Base-by-base conservation (phyloP, 179 eudicot genomes). In the Vitellaria paradoxa region DNA sequence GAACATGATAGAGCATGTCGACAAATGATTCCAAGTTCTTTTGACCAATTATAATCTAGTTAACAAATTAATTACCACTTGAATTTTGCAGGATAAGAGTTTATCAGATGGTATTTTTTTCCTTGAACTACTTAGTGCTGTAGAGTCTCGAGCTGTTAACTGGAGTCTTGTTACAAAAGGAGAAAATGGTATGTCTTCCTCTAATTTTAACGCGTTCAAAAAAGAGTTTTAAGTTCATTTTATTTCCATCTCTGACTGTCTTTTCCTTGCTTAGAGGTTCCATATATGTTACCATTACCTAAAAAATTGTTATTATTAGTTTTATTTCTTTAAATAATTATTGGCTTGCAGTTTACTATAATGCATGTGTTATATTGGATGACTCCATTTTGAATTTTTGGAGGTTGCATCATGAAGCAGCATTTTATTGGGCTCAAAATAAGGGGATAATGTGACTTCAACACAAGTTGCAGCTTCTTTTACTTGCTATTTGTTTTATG, bases 121-220 rank as follows among this genome's bases (percentile, higher is more conserved):
- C 90, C 93, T 94, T 12, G 97, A 94, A 87, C 89, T 94, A 77
- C 96, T 95, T 21, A 89, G 97, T 80, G 95, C 98, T 17, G 97
- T 95, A 68, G 95, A 90, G 76, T 94, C 99, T 71, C 89, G 93
- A 83, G 89, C 88, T 75, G 97, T 95, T 80, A 93, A 93, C 63
- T 95, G 99, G 99, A 88, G 96, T 83, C 98, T 95, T 81, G 99
- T 95, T 60, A 95, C 99, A 9, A 91, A 87, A 86, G 99, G 99
- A 72, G 79, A 82, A 85, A 95, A 67, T 74, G 99, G 99, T 95
- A 89, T 55, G 87, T 70, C 68, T 76, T 81, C 74, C 75, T 55
- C 0, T 37, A 61, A 53, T 37, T 60, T 63, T 50, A 1, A 66
- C 6, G 17, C 17, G 7, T 15, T 47, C 15, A 23, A 20, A 20